These are phyloP conservation scores for Kwoniella sp. DNA, from an alignment of 768 basidiomycete species.

Conservation along the genomic window DNA sequence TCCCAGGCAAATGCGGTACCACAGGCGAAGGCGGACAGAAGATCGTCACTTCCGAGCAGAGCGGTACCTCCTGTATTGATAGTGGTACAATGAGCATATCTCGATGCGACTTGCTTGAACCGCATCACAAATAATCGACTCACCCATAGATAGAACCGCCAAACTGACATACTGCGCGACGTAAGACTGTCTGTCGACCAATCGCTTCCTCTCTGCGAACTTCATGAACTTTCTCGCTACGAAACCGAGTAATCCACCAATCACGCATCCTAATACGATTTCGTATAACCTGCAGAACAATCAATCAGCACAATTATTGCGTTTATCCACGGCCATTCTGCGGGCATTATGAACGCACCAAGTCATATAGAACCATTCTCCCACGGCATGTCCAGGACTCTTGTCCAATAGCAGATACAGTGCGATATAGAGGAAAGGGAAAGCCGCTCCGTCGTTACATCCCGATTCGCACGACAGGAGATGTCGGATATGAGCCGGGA, in stretches of 20 bases:
- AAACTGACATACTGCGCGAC: slow-evolving; percentile 70
- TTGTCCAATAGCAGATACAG: slow-evolving; percentile 79
- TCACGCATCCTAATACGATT: slow-evolving; percentile 71
- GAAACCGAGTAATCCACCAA: slow-evolving; percentile 75
- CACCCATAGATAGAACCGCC: slow-evolving; percentile 55
- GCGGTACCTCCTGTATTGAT: slow-evolving; percentile 77
- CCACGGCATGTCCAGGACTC: slow-evolving; percentile 66
- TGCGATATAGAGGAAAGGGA: slow-evolving; percentile 82
- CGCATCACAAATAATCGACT: too few species aligned
- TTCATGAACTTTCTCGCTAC: slow-evolving; percentile 87
- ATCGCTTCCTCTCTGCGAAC: slow-evolving; percentile 79
- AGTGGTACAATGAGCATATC: slow-evolving; percentile 59
- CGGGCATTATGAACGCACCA: slow-evolving; percentile 62
- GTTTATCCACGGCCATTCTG: too few species aligned
- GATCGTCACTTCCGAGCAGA: slow-evolving; percentile 87
- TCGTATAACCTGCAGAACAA: slow-evolving; percentile 61
- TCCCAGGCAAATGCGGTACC: slow-evolving; percentile 98
- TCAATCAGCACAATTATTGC: slow-evolving; percentile 25
- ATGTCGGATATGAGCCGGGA: slow-evolving; percentile 72
- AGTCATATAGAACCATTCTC: slow-evolving; percentile 77
- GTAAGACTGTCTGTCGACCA: slow-evolving; percentile 92
- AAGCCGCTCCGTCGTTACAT: slow-evolving; percentile 96
- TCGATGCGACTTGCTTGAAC: too few species aligned
- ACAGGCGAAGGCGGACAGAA: slow-evolving; percentile 90
- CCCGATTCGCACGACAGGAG: slow-evolving; percentile 85